phyloP scores from a whole-genome alignment of 768 basidiomycete genomes.

The Boletus barrowsii region DNA sequence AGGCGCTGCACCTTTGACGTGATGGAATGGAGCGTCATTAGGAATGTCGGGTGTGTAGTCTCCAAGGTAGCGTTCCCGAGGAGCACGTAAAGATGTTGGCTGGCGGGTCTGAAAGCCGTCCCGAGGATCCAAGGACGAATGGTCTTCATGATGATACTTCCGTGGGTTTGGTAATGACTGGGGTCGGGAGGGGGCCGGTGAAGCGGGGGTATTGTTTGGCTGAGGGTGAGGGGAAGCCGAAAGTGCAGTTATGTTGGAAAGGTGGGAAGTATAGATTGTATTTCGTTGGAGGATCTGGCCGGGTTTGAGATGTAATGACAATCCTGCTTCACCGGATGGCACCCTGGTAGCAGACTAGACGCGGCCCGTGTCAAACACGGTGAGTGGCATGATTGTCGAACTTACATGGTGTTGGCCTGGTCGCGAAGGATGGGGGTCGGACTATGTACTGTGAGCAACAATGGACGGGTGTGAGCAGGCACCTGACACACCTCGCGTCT shows the following conservation, averaged over 20 bases:
- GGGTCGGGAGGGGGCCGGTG: conserved; percentile 10
- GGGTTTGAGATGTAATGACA: conserved; percentile 50
- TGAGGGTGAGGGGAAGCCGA: conserved; percentile 7
- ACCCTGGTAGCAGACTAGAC: conserved; percentile 9
- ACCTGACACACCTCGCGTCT: conserved; percentile 23
- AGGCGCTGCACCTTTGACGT: conserved; percentile 9
- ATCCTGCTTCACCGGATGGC: conserved; percentile 23
- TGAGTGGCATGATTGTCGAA: background rate
- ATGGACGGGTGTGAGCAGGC: background rate
- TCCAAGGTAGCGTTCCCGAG: conserved; percentile 14
- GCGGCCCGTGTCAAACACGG: conserved; percentile 7
- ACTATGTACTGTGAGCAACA: conserved; percentile 11
- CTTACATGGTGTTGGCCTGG: conserved; percentile 19
- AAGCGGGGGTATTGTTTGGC: background rate
- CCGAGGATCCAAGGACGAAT: background rate
- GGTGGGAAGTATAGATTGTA: conserved; percentile 11
- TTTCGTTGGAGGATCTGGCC: conserved; percentile 55
- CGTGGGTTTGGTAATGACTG: conserved; percentile 11
- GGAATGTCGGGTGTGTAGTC: conserved; percentile 8
- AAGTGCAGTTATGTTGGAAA: background rate
- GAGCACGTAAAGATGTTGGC: conserved; percentile 6
- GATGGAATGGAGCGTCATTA: conserved; percentile 5
- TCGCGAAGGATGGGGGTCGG: conserved; percentile 4
- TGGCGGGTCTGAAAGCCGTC: conserved; percentile 1
- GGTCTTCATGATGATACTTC: background rate